Evolutionary conservation across 805 yeast genomes (phyloP).

Genomic region (Middelhovenomyces tepae): DNA sequence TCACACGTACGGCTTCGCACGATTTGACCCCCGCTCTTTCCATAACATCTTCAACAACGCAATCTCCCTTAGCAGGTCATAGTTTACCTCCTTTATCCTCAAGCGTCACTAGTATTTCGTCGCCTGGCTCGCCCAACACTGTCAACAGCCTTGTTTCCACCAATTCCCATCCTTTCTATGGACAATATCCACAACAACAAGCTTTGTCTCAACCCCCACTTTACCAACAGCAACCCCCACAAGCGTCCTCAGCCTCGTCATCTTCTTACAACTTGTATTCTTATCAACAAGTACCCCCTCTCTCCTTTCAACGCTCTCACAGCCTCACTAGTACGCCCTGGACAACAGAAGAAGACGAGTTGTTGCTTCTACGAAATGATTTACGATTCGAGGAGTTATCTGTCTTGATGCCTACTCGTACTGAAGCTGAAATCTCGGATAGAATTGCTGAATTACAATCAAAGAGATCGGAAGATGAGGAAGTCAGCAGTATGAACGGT

Average conservation of each 20-base stretch:
- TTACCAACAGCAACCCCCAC: slow-evolving; percentile 8
- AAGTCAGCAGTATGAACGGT: no score
- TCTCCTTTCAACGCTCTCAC: slow-evolving; percentile 10
- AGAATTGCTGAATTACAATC: slow-evolving; percentile 37
- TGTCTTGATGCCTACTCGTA: slow-evolving; percentile 59
- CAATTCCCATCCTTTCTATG: slow-evolving; percentile 4
- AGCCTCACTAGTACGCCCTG: slow-evolving; percentile 25
- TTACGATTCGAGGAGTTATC: slow-evolving; percentile 65
- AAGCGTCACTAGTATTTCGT: not conserved
- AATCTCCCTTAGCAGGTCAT: slow-evolving; percentile 3
- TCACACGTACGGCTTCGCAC: not conserved
- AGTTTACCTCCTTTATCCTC: no score
- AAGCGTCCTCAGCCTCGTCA: slow-evolving; percentile 15
- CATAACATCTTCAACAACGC: slow-evolving; percentile 8
- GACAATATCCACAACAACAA: slow-evolving; percentile 9
- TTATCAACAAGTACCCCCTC: slow-evolving; percentile 7
- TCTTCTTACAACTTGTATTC: slow-evolving; percentile 8
- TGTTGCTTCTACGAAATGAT: slow-evolving; percentile 46
- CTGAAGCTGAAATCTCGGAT: slow-evolving; percentile 65
- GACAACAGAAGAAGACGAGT: slow-evolving; percentile 63
- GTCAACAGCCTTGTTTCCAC: no score
- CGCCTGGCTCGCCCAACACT: no score
- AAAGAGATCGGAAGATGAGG: no score
- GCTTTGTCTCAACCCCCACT: slow-evolving; percentile 1
- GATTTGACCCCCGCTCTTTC: slow-evolving; percentile 10